Base-by-base conservation (phyloP, 2,329 filamentous ascomycete genomes). In the Botrytis galanthina region DNA sequence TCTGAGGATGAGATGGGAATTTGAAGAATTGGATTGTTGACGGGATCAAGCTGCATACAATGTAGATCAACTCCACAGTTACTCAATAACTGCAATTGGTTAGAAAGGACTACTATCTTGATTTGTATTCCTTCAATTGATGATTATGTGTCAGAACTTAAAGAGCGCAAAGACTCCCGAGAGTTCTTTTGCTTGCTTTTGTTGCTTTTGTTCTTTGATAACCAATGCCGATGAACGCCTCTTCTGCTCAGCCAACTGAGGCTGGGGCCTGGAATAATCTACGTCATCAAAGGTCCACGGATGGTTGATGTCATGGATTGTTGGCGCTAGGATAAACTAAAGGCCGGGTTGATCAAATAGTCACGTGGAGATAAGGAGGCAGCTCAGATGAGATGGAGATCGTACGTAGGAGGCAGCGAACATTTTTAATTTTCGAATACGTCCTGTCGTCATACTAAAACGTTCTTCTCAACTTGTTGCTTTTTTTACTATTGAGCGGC, bases 1-100 rank as follows among this genome's bases (percentile, higher is more conserved):
- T 48, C 59, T 51, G 35, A 32, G 57, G 14, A 54, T 18, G n/a
- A 42, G 7, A 64, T 26, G 29, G 59, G 61, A 67, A 59, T 57
- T 46, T 44, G n/a, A 35, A 67, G 59, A 71, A 69, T 69, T 70
- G 61, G 39, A 71, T 60, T 57, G 61, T 60, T 32, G 61, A 62
- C 39, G 64, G 39, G 61, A 44, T 67, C n/a, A 67, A 72, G 61
- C 61, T 72, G 70, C 48, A 72, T n/a, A n/a, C 46, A 29, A 39
- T 39, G n/a, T 42, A 22, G 70, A 66, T 71, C 60, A 66, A 64
- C 60, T 59, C 70, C 60, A 54, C 69, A 42, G 14, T 51, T n/a
- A 26, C 9, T 29, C 64, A 51, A 67, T 60, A 18, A 18, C 42
- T 70, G n/a, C 66, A 57, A 60, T 51, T 70, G 37, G 54, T 35